Evolutionary conservation across 2,329 filamentous ascomycete species (phyloP).

Genomic region (Ustilaginoidea virens): DNA sequence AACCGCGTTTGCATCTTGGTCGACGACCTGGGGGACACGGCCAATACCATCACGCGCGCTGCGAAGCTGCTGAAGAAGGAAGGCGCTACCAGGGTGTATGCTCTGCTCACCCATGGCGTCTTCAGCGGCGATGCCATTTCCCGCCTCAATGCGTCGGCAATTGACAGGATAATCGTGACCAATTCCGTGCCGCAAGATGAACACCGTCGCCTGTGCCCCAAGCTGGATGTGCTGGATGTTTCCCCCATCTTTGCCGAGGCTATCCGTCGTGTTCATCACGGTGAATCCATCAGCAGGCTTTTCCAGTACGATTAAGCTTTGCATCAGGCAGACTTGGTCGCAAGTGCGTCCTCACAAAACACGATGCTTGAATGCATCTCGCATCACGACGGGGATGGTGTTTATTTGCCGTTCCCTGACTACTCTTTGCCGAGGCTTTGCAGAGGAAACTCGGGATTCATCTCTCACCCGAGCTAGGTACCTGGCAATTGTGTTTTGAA

Average conservation of each 20-base stretch:
- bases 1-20: conserved; percentile 77
- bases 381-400: too few relatives aligned
- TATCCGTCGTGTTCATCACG: conserved; percentile 90
- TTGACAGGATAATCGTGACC: conserved; percentile 90
- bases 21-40: conserved; percentile 90
- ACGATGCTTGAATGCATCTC: not conserved
- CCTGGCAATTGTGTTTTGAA: too few relatives aligned
- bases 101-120: conserved; percentile 86
- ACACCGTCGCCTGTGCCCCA: conserved; percentile 62
- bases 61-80: conserved; percentile 95
- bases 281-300: conserved; percentile 90
- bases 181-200: conserved; percentile 87
- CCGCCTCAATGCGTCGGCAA: conserved; percentile 78
- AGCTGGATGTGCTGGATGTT: conserved; percentile 81
- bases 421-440: too few relatives aligned
- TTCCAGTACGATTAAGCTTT: conserved; percentile 34
- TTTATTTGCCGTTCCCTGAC: too few relatives aligned
- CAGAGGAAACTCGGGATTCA: too few relatives aligned
- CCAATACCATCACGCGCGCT: conserved; percentile 90
- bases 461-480: too few relatives aligned
- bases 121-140: conserved; percentile 90
- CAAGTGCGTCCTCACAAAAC: not conserved
- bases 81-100: conserved; percentile 81
- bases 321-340: not conserved
- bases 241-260: conserved; percentile 88